A percentile compares a stretch with the other conserved stretches of the same genome.
Conservation (phyloP, 1,139 yeast genomes). For the Pneumocystis sp. region DNA sequence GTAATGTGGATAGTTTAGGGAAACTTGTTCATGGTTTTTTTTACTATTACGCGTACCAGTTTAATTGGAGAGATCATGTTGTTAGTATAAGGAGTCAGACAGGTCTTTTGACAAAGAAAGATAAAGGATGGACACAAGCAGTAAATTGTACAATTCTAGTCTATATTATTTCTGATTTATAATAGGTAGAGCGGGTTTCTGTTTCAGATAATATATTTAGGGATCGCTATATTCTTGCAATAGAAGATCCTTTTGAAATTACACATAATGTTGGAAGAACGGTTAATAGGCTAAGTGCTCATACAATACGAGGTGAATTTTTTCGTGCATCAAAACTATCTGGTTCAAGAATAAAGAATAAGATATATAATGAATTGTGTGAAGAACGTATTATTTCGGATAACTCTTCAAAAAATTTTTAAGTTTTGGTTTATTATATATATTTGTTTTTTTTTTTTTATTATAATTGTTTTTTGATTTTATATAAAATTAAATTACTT, state of each 20-base stretch:
- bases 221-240: constrained; percentile 8
- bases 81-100: constrained; percentile 9
- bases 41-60: constrained; percentile 11
- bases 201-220: constrained; percentile 3
- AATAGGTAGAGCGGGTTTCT: constrained; percentile 5
- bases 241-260: constrained; percentile 13
- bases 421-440: too few relatives aligned
- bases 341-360: constrained; percentile 4
- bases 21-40: constrained; percentile 11
- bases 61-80: constrained; percentile 11
- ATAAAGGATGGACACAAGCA: constrained; percentile 12
- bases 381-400: neutral
- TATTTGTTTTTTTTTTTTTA: too few relatives aligned
- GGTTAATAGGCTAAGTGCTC: constrained; percentile 8
- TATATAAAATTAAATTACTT: too few relatives aligned
- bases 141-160: neutral
- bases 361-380: constrained; percentile 2
- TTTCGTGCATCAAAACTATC: constrained; percentile 11
- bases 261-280: constrained; percentile 13
- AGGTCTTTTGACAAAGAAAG: constrained; percentile 11
- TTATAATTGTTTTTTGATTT: too few relatives aligned
- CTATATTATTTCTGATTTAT: neutral
- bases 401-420: too few relatives aligned
- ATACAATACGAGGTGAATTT: constrained; percentile 12
- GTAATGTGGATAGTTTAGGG: constrained; percentile 9